Evolutionary conservation across 1,139 yeast genomes (phyloP).

Genomic region (Insectozyma bohioensis): DNA sequence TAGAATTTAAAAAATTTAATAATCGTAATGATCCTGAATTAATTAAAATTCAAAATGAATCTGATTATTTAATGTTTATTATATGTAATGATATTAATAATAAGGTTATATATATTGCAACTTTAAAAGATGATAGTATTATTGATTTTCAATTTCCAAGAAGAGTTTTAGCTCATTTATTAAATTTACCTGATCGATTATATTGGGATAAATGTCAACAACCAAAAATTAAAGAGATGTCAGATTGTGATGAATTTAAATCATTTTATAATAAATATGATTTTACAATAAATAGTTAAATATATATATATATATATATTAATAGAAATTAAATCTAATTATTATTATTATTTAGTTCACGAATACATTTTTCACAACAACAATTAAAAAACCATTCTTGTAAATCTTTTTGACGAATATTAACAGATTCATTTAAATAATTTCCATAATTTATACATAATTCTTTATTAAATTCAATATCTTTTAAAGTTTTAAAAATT

Average conservation of each 20-base stretch:
- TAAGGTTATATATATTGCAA: constrained; percentile 22
- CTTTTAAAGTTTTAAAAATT: constrained; percentile 25
- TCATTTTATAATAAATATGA: constrained; percentile 47
- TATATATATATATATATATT: too few species aligned
- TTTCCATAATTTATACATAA: constrained; percentile 66
- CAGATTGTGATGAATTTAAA: constrained; percentile 64
- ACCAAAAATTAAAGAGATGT: constrained; percentile 52
- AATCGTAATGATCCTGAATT: constrained; percentile 23
- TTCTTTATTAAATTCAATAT: constrained; percentile 46
- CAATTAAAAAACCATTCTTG: constrained; percentile 65
- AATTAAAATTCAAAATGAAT: constrained; percentile 27
- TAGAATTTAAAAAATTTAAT: constrained; percentile 37
- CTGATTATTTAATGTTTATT: constrained; percentile 43
- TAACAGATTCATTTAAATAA: constrained; percentile 40
- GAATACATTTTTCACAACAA: constrained; percentile 48
- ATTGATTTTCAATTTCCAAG: constrained; percentile 80
- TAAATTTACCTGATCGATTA: constrained; percentile 59
- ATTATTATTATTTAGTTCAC: constrained; percentile 8
- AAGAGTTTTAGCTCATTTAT: constrained; percentile 62
- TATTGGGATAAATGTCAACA: constrained; percentile 78
- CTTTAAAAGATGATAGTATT: constrained; percentile 24
- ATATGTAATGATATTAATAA: constrained; percentile 19
- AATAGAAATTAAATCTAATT: too few species aligned
- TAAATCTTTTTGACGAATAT: constrained; percentile 43
- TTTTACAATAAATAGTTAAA: constrained; percentile 23